Percentiles rank a stretch among this genome's conserved stretches.
These are phyloP conservation scores for Aquilaria sinensis DNA, from an alignment of 345 rosid genomes.

Conservation along the genomic window DNA sequence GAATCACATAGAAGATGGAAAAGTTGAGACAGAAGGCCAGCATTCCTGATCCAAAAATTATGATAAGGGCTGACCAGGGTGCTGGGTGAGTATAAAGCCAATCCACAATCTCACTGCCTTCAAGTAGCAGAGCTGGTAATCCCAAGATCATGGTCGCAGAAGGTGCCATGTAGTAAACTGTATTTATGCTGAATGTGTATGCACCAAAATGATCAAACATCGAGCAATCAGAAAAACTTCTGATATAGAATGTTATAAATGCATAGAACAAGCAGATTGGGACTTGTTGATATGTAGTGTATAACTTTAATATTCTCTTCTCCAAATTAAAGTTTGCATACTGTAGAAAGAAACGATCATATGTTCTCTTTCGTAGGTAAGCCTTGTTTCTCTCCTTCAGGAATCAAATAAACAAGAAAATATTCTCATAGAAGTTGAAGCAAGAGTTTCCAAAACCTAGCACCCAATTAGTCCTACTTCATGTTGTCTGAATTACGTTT, in stretches of 20 bases:
- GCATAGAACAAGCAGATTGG: neutral
- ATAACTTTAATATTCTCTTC: no score
- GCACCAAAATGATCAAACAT: conserved; percentile 3
- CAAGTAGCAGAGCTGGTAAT: conserved; percentile 76
- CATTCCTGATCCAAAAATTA: conserved; percentile 89
- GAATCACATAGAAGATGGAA: conserved; percentile 96
- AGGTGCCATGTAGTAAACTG: conserved; percentile 99
- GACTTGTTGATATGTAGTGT: no score
- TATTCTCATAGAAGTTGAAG: no score
- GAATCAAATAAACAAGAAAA: no score
- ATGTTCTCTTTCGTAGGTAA: no score
- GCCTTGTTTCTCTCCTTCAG: no score
- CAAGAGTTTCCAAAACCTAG: no score
- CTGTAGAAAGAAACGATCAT: no score
- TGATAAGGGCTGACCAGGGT: conserved; percentile 52
- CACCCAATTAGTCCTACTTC: no score
- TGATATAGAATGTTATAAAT: neutral
- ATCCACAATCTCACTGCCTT: conserved; percentile 70
- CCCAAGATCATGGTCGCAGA: conserved; percentile 93
- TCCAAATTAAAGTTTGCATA: no score
- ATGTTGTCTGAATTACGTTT: no score
- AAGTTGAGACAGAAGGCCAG: conserved; percentile 98
- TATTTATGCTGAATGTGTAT: conserved; percentile 62
- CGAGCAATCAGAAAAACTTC: conserved; percentile 9
- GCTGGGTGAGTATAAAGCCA: conserved; percentile 71